These are phyloP conservation scores for Lactarius psammicola DNA, from an alignment of 768 basidiomycete species.

Conservation along the genomic window DNA sequence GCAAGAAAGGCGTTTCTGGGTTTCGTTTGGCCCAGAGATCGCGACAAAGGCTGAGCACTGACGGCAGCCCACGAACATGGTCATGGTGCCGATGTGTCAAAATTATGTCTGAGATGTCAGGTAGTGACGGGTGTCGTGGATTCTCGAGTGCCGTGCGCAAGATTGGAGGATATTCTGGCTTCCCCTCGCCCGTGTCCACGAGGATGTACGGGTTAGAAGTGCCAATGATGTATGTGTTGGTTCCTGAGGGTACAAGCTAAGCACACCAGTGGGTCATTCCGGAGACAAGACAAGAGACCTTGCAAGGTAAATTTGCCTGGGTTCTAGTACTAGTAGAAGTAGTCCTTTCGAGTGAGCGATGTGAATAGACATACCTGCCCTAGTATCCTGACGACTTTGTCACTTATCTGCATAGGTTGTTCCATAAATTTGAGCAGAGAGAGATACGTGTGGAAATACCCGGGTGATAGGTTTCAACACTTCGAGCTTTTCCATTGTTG, in stretches of 20 bases:
- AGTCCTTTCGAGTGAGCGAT: not conserved
- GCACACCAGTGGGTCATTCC: not conserved
- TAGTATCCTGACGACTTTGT: constrained; percentile 63
- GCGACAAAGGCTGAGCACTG: constrained; percentile 65
- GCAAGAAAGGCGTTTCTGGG: constrained; percentile 45
- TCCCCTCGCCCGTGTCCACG: constrained; percentile 81
- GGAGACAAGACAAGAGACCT: constrained; percentile 43
- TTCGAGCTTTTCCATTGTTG: constrained; percentile 51
- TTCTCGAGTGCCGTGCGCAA: constrained; percentile 61
- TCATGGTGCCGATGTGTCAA: constrained; percentile 91
- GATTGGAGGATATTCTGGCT: constrained; percentile 60
- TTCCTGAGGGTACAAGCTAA: constrained; percentile 48
- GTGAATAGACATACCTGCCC: constrained; percentile 56
- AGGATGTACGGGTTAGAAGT: constrained; percentile 68
- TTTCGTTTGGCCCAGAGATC: constrained; percentile 56
- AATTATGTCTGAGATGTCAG: constrained; percentile 82
- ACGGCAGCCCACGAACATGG: constrained; percentile 74
- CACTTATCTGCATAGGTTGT: constrained; percentile 53
- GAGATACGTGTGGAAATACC: constrained; percentile 38
- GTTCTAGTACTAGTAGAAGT: constrained; percentile 49
- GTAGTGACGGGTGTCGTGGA: constrained; percentile 40
- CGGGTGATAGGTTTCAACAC: constrained; percentile 51
- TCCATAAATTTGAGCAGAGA: constrained; percentile 1
- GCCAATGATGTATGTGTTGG: constrained; percentile 87
- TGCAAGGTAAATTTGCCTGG: constrained; percentile 88